Evolutionary conservation across 208 protist genomes (phyloP), one percentile per base, ranked within the genome.

Genomic region (Crithidia brevicula): DNA sequence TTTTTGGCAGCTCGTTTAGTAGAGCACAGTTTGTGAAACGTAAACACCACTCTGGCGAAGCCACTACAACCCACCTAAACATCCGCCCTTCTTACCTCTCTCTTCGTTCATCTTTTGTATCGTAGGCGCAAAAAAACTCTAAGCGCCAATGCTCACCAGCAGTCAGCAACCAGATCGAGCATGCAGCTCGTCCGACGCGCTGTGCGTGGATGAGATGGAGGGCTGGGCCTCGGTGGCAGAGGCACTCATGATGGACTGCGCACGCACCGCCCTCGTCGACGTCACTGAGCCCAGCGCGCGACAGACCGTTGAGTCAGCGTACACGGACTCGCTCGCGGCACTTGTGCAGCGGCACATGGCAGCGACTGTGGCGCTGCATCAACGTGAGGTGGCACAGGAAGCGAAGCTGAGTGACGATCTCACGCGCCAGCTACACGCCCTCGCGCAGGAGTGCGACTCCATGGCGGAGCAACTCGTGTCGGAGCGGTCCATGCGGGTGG

Each of bases 151-250:
- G 67, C 40, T 58, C 36, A 38, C 57, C 6, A 46, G 58, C 31
- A 66, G 46, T 23, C 27, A n/a, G 0, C 38, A 52, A 4, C 38
- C 15, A 1, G 4, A 66, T 10, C 22, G 27, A 1, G 36, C 49
- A 22, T 18, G 20, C 67, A 33, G 36, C 52, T n/a, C 28, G 9
- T 25, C 47, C 23, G 67, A 52, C 18, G 50, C 36, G 40, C 11
- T 36, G 49, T 1, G 3, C 13, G 23, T 34, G 16, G 63, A 54
- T 18, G 79, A 85, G 67, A 25, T 85, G 36, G 22, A 67, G 18
- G 79, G 79, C 13, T 85, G 79, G 79, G 67, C 70, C 7, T 31
- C 33, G 6, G 66, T 85, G 25, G 68, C 74, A 1, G 73, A 79
- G 36, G 49, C 52, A 31, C 67, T 80, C 36, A n/a, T 78, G 30